These are phyloP conservation scores for Trypanosoma boissoni DNA, from an alignment of 208 protist species.

Conservation along the genomic window DNA sequence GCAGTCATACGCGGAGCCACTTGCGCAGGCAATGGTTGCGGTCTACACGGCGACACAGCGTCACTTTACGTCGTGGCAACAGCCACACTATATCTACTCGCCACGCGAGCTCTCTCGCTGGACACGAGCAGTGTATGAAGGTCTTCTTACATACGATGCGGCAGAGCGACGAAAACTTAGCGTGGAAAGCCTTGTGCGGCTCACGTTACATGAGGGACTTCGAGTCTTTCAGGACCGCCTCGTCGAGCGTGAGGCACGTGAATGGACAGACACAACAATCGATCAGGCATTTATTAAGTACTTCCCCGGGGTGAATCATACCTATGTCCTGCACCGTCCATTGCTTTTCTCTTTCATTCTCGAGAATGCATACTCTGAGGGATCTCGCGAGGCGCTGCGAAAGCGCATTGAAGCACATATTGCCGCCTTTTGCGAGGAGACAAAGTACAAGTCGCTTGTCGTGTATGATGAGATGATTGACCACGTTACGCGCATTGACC, in stretches of 20 bases:
- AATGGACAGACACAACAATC: constrained; percentile 93
- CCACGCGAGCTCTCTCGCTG: constrained; percentile 98
- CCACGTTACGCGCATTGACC: constrained; percentile 98
- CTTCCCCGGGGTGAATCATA: constrained; percentile 68
- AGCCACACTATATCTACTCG: constrained; percentile 99
- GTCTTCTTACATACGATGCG: constrained; percentile 79
- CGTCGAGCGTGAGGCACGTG: constrained; percentile 88
- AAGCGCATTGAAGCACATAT: constrained; percentile 90
- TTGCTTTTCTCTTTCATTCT: constrained; percentile 97
- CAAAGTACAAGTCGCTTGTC: constrained; percentile 97
- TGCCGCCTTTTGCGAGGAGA: constrained; percentile 96
- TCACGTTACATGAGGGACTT: constrained; percentile 97
- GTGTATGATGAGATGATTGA: constrained; percentile 98
- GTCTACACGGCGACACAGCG: constrained; percentile 94
- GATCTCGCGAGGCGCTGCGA: constrained; percentile 87
- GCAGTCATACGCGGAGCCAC: constrained; percentile 36
- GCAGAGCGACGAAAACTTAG: constrained; percentile 27
- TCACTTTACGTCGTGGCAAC: constrained; percentile 93
- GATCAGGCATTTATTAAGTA: constrained; percentile 69
- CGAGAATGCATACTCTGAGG: constrained; percentile 87
- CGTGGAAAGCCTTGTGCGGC: constrained; percentile 86
- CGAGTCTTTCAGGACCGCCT: constrained; percentile 96
- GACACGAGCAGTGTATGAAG: constrained; percentile 96
- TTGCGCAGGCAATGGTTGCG: constrained; percentile 95
- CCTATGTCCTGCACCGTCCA: constrained; percentile 73